Percentiles rank a stretch among this genome's conserved stretches.
Evolutionary conservation across 2,329 filamentous ascomycete species (phyloP).

Genomic region (Pseudocercospora ulei): DNA sequence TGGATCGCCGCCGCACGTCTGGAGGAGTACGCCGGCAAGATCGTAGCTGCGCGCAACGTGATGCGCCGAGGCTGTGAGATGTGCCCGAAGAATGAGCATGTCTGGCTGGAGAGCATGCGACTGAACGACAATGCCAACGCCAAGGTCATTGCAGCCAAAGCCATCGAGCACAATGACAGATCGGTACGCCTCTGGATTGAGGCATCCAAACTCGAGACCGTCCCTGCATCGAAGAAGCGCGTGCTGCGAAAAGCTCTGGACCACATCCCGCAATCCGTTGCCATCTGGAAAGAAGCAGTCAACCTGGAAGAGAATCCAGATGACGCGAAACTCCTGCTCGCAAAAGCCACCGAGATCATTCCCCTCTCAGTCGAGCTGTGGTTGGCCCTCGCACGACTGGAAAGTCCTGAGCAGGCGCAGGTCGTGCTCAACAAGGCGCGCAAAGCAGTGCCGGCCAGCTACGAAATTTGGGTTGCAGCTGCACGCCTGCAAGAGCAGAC

Average conservation of each 20-base stretch:
- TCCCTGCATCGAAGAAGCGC: constrained; percentile 76
- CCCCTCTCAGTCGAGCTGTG: constrained; percentile 88
- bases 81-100: constrained; percentile 88
- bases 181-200: constrained; percentile 90
- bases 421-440: constrained; percentile 91
- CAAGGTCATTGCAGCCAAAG: constrained; percentile 87
- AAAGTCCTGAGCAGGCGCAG: constrained; percentile 83
- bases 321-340: constrained; percentile 78
- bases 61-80: constrained; percentile 81
- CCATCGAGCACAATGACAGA: constrained; percentile 80
- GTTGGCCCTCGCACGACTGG: constrained; percentile 83
- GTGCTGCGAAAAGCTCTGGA: constrained; percentile 86
- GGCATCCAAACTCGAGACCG: constrained; percentile 82
- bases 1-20: constrained; percentile 92
- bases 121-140: constrained; percentile 83
- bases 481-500: constrained; percentile 83
- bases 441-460: constrained; percentile 82
- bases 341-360: constrained; percentile 91
- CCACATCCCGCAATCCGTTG: constrained; percentile 85
- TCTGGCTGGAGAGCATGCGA: constrained; percentile 91
- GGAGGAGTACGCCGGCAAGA: constrained; percentile 86
- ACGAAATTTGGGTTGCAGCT: constrained; percentile 95
- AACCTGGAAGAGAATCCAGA: constrained; percentile 85
- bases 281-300: constrained; percentile 95
- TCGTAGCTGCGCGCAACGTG: constrained; percentile 75